Evolutionary conservation across 2,329 filamentous ascomycete genomes (phyloP), one percentile per base, ranked within the genome.

Genomic region (Colletotrichum sp.): DNA sequence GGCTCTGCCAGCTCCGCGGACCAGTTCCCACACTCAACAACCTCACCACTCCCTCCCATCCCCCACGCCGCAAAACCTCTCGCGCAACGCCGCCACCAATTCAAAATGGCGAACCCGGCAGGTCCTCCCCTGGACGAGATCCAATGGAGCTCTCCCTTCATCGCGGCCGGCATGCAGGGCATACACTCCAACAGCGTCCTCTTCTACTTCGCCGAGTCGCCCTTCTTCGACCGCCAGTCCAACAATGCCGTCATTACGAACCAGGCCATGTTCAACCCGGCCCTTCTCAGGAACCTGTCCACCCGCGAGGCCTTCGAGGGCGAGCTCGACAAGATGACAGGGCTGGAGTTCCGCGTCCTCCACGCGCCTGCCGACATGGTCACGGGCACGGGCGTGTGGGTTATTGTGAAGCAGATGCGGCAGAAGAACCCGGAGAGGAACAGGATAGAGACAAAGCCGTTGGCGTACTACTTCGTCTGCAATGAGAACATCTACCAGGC

Each of bases 401-500:
- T 93, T 32, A 93, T 94, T 79, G 89, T 92, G 80, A 94, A 94
- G 86, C 92, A 94, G 84, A 92, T 89, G 30, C 86, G 92, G 66
- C 87, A 90, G 76, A 92, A 93, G 84, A 86, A 88, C 16, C 86
- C 88, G 55, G 86, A 87, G 7, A 85, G 87, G 16, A 89, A 91
- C 30, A 39, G 71, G 28, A 91, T 93, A 78, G 91, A 93, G 76
- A 87, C 94, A 30, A 89, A 84, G 3, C 87, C 93, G 0, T 89
- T 92, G 52, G 86, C 89, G 6, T 89, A 89, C 4, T 94, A 93
- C 81, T 94, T 93, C 80, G 88, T 94, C 4, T 88, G 93, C 1
- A 92, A 92, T 1, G 91, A 93, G 78, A 92, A 93, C 69, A 90
- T 94, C 5, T 94, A 93, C 81, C 92, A 92, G 89, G 92, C 92